A percentile compares a stretch with the other conserved stretches of the same genome.
phyloP scores from a whole-genome alignment of 805 yeast species.

The Candida sonorensis region DNA sequence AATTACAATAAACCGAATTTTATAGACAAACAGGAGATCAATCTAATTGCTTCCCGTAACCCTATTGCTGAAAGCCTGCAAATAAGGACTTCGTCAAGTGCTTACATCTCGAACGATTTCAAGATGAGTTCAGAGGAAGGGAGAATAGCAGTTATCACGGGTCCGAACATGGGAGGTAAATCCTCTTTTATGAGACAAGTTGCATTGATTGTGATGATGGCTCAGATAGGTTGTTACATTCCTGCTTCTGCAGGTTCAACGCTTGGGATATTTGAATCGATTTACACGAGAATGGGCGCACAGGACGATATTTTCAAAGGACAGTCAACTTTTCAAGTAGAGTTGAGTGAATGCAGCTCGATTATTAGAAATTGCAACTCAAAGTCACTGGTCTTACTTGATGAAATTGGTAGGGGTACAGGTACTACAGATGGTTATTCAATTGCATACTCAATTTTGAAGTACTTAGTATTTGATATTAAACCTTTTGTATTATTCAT shows the following conservation, averaged over 20 bases:
- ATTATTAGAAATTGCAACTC: slow-evolving; percentile 45
- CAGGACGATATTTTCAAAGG: slow-evolving; percentile 69
- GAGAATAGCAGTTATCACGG: slow-evolving; percentile 63
- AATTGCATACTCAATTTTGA: slow-evolving; percentile 67
- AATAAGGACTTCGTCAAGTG: slow-evolving; percentile 6
- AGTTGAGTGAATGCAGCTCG: slow-evolving; percentile 57
- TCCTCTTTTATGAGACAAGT: slow-evolving; percentile 70
- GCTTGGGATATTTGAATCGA: slow-evolving; percentile 56
- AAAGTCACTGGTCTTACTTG: slow-evolving; percentile 56
- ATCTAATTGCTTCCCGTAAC: slow-evolving; percentile 46
- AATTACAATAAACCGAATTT: slow-evolving; percentile 46
- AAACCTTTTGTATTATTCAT: slow-evolving; percentile 65
- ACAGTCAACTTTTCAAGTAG: slow-evolving; percentile 79
- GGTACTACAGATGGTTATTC: slow-evolving; percentile 71
- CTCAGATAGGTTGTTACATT: slow-evolving; percentile 70
- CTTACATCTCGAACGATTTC: slow-evolving; percentile 64
- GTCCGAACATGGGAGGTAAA: slow-evolving; percentile 89
- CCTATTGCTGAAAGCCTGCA: slow-evolving; percentile 24
- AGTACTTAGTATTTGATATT: slow-evolving; percentile 41
- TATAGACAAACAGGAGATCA: slow-evolving; percentile 39
- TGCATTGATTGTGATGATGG: slow-evolving; percentile 64
- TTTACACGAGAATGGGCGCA: slow-evolving; percentile 69
- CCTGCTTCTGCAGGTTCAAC: slow-evolving; percentile 52
- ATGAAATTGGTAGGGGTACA: slow-evolving; percentile 75
- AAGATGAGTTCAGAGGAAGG: slow-evolving; percentile 38